Percentiles rank a stretch among this genome's conserved stretches.
phyloP scores from a whole-genome alignment of 805 yeast species.

The Saccharomycopsis babjevae region DNA sequence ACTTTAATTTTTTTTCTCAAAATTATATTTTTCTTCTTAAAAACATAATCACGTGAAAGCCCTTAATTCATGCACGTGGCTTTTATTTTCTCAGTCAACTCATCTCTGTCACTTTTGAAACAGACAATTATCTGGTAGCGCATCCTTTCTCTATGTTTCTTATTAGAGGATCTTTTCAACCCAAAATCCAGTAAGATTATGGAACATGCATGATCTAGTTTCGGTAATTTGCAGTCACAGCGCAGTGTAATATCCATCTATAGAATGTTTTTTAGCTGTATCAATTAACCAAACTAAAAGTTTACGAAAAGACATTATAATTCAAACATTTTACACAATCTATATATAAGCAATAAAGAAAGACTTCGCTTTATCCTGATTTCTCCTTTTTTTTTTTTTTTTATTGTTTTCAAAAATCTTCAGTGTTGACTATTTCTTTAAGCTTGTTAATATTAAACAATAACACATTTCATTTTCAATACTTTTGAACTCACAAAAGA shows the following conservation, averaged over 20 bases:
- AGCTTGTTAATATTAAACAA: background rate
- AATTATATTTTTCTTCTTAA: background rate
- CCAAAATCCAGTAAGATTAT: background rate
- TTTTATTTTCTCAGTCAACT: background rate
- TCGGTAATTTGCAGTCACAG: background rate
- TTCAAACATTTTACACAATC: no score
- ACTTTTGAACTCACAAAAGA: no score
- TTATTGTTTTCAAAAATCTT: background rate
- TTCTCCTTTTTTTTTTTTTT: background rate
- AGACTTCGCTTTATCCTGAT: background rate
- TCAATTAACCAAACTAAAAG: no score
- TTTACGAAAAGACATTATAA: no score
- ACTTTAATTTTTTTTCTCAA: background rate
- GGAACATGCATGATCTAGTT: background rate
- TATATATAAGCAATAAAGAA: background rate
- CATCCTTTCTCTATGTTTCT: background rate
- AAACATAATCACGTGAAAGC: background rate
- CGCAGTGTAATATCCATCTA: background rate
- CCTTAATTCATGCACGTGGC: background rate
- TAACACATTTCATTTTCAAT: background rate
- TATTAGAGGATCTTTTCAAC: background rate
- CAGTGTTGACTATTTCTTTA: background rate
- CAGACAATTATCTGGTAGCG: background rate
- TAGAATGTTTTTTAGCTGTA: background rate
- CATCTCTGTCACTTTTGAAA: background rate